Evolutionary conservation across 2,329 filamentous ascomycete genomes (phyloP).

Genomic region (Dactylonectria macrodidyma): DNA sequence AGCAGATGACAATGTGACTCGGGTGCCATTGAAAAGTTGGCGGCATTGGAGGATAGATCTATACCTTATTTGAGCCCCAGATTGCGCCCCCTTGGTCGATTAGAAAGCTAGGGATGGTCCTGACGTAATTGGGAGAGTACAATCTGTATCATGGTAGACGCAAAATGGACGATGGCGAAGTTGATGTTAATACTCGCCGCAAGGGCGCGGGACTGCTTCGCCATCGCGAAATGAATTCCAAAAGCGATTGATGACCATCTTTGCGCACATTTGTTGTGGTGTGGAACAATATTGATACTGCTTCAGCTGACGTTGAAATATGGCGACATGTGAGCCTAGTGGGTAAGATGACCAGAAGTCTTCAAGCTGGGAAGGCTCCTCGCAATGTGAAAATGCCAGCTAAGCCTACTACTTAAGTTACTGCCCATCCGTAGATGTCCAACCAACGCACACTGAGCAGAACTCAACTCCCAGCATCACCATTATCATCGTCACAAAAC

Average conservation of each 20-base stretch:
- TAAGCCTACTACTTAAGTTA: not conserved
- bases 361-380: not conserved
- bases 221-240: constrained; percentile 39
- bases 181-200: constrained; percentile 21
- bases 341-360: not conserved
- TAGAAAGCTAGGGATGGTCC: constrained; percentile 40
- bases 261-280: not conserved
- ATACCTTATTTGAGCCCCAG: constrained; percentile 41
- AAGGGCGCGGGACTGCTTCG: constrained; percentile 18
- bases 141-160: constrained; percentile 43
- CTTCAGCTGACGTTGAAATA: not conserved
- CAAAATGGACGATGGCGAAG: constrained; percentile 28
- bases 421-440: not conserved
- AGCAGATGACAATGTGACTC: constrained; percentile 21
- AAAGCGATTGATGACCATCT: constrained; percentile 29
- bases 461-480: not conserved
- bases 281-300: not conserved
- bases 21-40: constrained; percentile 10
- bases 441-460: not conserved
- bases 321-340: not conserved
- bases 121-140: constrained; percentile 42
- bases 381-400: not conserved
- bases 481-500: not conserved
- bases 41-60: constrained; percentile 33
- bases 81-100: constrained; percentile 43